phyloP scores from a whole-genome alignment of 495 filamentous ascomycete genomes.

The Lophiotrema nucula region DNA sequence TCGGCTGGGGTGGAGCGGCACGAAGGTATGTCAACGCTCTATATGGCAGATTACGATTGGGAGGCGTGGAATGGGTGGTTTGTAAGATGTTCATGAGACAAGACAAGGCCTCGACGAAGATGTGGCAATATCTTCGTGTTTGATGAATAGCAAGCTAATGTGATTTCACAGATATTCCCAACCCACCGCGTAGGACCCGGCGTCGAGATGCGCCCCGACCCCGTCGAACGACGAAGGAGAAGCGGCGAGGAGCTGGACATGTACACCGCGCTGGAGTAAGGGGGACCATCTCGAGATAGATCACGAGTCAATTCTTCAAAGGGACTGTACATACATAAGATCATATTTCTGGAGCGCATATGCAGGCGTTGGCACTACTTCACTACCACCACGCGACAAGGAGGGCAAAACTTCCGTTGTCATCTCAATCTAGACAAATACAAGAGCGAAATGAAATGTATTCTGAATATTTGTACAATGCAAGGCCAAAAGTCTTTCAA shows the following conservation, averaged over 20 bases:
- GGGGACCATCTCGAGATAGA: background rate
- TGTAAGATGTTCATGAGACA: too few relatives aligned
- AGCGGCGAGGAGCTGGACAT: slow-evolving; percentile 47
- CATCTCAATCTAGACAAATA: too few relatives aligned
- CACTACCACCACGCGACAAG: too few relatives aligned
- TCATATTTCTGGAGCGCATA: too few relatives aligned
- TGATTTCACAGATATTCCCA: slow-evolving; percentile 60
- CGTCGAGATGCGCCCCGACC: slow-evolving; percentile 59
- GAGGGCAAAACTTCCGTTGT: too few relatives aligned
- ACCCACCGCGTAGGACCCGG: slow-evolving; percentile 64
- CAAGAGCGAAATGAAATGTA: too few relatives aligned
- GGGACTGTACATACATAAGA: background rate
- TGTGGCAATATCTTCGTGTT: background rate
- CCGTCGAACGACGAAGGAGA: slow-evolving; percentile 49
- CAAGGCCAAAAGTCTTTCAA: background rate
- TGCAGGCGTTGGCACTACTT: too few relatives aligned
- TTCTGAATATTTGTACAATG: background rate
- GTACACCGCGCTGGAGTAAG: slow-evolving; percentile 49
- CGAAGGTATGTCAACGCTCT: slow-evolving; percentile 60
- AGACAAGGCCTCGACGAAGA: too few relatives aligned
- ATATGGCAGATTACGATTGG: too few relatives aligned
- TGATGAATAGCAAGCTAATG: background rate
- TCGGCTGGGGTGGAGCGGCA: slow-evolving; percentile 85
- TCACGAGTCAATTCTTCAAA: background rate
- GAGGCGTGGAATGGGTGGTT: too few relatives aligned